A percentile compares a stretch with the other conserved stretches of the same genome.
These are phyloP conservation scores for Geosmithia putterillii DNA, from an alignment of 2,329 filamentous ascomycete genomes.

Conservation along the genomic window DNA sequence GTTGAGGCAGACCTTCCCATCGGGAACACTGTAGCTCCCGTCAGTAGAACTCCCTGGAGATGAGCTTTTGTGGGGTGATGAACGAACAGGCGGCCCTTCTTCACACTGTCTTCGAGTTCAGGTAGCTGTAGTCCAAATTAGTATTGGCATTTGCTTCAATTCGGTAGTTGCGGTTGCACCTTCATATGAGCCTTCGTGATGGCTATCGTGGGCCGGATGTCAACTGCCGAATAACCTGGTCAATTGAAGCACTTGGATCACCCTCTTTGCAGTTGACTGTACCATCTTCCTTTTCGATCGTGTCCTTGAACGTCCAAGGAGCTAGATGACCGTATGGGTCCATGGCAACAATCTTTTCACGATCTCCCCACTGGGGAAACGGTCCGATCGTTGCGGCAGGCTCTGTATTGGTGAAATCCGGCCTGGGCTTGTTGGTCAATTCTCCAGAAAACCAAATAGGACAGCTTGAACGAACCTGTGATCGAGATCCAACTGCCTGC, in stretches of 20 bases:
- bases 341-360: constrained; percentile 95
- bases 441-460: not conserved
- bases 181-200: constrained; percentile 92
- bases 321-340: constrained; percentile 85
- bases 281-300: constrained; percentile 63
- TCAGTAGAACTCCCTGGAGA: not conserved
- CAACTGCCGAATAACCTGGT: constrained; percentile 33
- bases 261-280: constrained; percentile 7
- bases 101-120: constrained; percentile 82
- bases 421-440: constrained; percentile 18
- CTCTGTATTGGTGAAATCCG: constrained; percentile 66
- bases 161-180: constrained; percentile 13
- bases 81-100: constrained; percentile 56
- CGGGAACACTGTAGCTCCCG: constrained; percentile 34
- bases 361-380: constrained; percentile 79
- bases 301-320: constrained; percentile 71
- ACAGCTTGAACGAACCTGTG: constrained; percentile 41
- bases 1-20: constrained; percentile 87
- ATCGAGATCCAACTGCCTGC: constrained; percentile 73
- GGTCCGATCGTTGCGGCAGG: constrained; percentile 83
- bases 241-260: not conserved
- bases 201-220: constrained; percentile 83
- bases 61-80: not conserved
- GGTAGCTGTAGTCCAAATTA: constrained; percentile 42
- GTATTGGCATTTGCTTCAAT: not conserved